Conservation (phyloP, 495 filamentous ascomycete genomes). For the Gamarada debralockiae region DNA sequence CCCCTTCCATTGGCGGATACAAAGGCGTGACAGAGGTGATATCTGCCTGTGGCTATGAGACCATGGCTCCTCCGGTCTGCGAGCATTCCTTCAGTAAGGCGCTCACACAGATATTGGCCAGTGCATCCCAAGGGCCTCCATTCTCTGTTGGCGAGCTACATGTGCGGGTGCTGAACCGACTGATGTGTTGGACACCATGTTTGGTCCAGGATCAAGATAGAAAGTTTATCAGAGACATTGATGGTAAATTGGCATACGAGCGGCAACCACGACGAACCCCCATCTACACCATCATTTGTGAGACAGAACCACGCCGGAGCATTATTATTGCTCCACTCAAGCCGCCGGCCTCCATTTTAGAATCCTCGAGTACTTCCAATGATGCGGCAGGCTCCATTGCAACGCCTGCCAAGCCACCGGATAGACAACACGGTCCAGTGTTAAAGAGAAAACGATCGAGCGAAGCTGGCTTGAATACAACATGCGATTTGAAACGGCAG, state of each 20-base stretch:
- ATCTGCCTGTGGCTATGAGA: slow-evolving; percentile 29
- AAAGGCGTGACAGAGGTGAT: slow-evolving; percentile 23
- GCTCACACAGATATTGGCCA: slow-evolving; percentile 24
- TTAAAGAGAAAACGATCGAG: not conserved
- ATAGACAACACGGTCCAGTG: too few species aligned
- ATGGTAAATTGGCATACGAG: too few species aligned
- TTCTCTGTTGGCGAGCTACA: slow-evolving; percentile 25
- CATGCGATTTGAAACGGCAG: not conserved
- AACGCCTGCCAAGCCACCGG: too few species aligned
- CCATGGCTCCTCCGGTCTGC: slow-evolving; percentile 10
- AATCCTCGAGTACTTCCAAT: too few species aligned
- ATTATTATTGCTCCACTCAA: not conserved
- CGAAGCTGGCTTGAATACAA: not conserved
- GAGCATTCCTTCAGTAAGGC: slow-evolving; percentile 26
- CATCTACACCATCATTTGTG: not conserved
- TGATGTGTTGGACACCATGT: slow-evolving; percentile 12
- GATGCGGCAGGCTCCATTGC: too few species aligned
- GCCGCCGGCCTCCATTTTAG: too few species aligned
- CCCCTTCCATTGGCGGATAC: not conserved
- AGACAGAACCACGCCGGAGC: slow-evolving; percentile 3
- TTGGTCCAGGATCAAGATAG: not conserved
- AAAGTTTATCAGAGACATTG: too few species aligned
- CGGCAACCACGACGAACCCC: slow-evolving; percentile 2
- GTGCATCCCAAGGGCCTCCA: slow-evolving; percentile 14
- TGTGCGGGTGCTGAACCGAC: slow-evolving; percentile 18